phyloP scores from a whole-genome alignment of 2,329 filamentous ascomycete species.

The Atkinsonella texensis region DNA sequence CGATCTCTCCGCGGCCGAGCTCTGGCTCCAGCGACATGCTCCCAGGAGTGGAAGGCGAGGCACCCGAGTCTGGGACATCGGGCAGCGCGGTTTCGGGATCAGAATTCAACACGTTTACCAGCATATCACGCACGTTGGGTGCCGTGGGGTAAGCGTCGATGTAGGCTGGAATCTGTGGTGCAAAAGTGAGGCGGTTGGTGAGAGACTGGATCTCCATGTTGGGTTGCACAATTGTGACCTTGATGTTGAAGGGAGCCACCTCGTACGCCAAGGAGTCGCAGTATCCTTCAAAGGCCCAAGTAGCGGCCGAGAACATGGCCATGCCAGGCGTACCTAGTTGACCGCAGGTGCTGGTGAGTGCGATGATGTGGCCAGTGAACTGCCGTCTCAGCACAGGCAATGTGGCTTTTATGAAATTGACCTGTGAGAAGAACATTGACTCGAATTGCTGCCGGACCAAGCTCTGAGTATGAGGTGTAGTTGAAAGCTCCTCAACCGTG shows the following conservation, averaged over 20 bases:
- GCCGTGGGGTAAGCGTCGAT: constrained; percentile 38
- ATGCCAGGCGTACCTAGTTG: constrained; percentile 89
- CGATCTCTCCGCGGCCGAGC: constrained; percentile 28
- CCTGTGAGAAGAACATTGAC: constrained; percentile 84
- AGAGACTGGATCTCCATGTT: constrained; percentile 85
- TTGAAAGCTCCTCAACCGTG: constrained; percentile 79
- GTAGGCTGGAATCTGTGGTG: constrained; percentile 56
- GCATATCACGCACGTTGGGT: constrained; percentile 71
- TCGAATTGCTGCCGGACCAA: constrained; percentile 89
- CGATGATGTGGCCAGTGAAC: constrained; percentile 78
- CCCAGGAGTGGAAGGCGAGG: constrained; percentile 19
- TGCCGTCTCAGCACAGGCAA: constrained; percentile 70
- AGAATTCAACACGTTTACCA: constrained; percentile 66
- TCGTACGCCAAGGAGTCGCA: constrained; percentile 94
- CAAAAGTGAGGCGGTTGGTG: constrained; percentile 76
- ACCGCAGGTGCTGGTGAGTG: constrained; percentile 79
- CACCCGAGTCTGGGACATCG: constrained; percentile 15
- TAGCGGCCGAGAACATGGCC: constrained; percentile 81
- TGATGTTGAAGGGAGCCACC: constrained; percentile 92
- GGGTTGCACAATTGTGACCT: constrained; percentile 89
- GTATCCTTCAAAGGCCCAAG: constrained; percentile 91
- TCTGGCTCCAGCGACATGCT: constrained; percentile 22
- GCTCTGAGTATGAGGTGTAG: constrained; percentile 58
- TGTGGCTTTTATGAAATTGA: constrained; percentile 88
- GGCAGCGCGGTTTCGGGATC: constrained; percentile 52